Base-by-base conservation (phyloP, 1,139 yeast genomes). In the Petasospora fabianii region DNA sequence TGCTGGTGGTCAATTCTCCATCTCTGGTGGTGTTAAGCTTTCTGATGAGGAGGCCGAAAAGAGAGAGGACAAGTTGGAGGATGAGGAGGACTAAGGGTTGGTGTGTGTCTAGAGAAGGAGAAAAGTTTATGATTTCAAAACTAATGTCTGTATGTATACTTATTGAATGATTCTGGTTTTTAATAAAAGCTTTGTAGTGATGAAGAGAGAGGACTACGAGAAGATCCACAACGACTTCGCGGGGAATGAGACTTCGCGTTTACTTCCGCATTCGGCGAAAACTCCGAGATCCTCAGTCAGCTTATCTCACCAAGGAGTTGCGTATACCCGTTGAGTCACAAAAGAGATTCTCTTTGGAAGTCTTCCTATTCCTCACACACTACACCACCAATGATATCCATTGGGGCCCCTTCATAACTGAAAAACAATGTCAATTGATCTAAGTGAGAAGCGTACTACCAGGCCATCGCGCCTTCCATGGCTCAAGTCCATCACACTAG, bases 1-100 rank as follows among this genome's bases (percentile, higher is more conserved):
- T 18, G 95, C 94, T 32, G 98, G 99, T 44, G 98, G 97, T 14
- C 98, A 94, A 64, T 92, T 87, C 55, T 82, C 95, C 38, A 82
- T 88, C 5, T 75, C 92, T 58, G 96, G 88, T 29, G 97, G 97
- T 37, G 62, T 73, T 3, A 75, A 75, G 51, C 66, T 85, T 36
- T 69, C 69, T 18, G 84, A 79, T 36, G 85, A 82, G 54, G 81
- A 73, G 32, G 64, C 69, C 24, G 87, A 81, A 49, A 76, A 75
- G 43, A 75, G 92, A 61, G 77, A 72, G 42, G 75, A 71, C 36
- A 64, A 61, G 42, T 54, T 64, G 52, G 68, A 65, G 47, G 65
- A 64, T 38, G 60, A 55, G 39, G 53, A 51, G 62, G 40, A 41
- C 30, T 36, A 38, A 30, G 22, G 9, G 22, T 20, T 12, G 9